Evolutionary conservation across 495 filamentous ascomycete species (phyloP).

Genomic region (Lophium mytilinum): DNA sequence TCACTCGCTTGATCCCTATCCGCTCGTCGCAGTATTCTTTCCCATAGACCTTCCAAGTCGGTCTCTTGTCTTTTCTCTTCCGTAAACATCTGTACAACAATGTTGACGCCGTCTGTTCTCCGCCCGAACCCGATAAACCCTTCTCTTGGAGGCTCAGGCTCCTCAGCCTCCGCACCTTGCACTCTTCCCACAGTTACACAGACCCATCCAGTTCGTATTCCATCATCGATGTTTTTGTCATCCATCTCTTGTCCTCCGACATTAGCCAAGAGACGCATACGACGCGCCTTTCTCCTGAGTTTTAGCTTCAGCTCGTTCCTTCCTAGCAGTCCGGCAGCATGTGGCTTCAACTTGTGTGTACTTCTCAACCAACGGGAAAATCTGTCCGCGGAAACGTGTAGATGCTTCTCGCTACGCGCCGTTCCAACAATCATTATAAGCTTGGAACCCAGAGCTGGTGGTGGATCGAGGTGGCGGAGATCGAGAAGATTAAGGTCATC

Average conservation of each 20-base stretch:
- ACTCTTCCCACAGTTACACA: conserved; percentile 82
- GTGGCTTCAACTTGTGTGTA: conserved; percentile 57
- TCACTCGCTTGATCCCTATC: background rate
- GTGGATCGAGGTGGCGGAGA: conserved; percentile 73
- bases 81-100: conserved; percentile 88
- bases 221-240: conserved; percentile 54
- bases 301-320: conserved; percentile 87
- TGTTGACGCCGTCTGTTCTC: conserved; percentile 44
- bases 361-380: conserved; percentile 79
- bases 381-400: conserved; percentile 85
- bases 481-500: conserved; percentile 71
- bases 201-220: conserved; percentile 86
- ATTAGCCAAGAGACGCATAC: conserved; percentile 63
- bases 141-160: conserved; percentile 29
- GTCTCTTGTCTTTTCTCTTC: conserved; percentile 76
- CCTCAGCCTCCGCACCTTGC: conserved; percentile 39
- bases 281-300: conserved; percentile 66
- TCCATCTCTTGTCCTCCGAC: conserved; percentile 44
- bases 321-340: conserved; percentile 81
- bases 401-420: conserved; percentile 83
- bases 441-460: conserved; percentile 76
- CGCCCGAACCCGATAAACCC: conserved; percentile 70
- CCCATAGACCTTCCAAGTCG: conserved; percentile 77
- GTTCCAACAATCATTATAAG: conserved; percentile 92
- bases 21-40: conserved; percentile 33